phyloP scores from a whole-genome alignment of 345 rosid species.

The Schrenkiella parvula region DNA sequence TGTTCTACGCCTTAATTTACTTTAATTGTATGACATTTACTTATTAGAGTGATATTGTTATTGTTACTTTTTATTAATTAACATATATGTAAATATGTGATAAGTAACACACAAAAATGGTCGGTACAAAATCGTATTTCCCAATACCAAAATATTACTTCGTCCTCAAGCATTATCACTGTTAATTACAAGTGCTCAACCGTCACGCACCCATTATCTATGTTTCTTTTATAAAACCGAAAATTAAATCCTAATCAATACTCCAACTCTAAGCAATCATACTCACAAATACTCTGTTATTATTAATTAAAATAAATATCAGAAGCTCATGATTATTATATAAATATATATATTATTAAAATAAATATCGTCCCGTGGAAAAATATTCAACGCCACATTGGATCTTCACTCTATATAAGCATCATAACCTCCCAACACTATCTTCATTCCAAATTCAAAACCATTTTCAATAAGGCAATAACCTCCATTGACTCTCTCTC shows the following conservation, averaged over 20 bases:
- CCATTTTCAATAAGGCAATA: not conserved
- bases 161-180: conserved; percentile 24
- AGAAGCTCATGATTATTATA: conserved; percentile 22
- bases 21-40: too few relatives aligned
- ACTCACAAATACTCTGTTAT: conserved; percentile 21
- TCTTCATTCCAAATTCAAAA: conserved; percentile 28
- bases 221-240: not conserved
- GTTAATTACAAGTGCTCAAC: conserved; percentile 30
- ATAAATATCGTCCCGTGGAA: conserved; percentile 14
- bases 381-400: conserved; percentile 29
- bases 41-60: not conserved
- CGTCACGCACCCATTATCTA: conserved; percentile 26
- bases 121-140: conserved; percentile 26
- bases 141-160: conserved; percentile 21
- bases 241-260: not conserved
- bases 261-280: conserved; percentile 29
- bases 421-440: not conserved
- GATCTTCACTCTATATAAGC: conserved; percentile 23
- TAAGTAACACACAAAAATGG: conserved; percentile 3
- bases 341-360: not conserved
- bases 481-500: not conserved
- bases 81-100: not conserved
- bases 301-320: not conserved
- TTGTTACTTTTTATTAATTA: not conserved
- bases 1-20: not conserved